Percentiles rank a stretch among this genome's conserved stretches.
phyloP scores from a whole-genome alignment of 257 asterid genomes.

The Oldenlandia corymbosa region DNA sequence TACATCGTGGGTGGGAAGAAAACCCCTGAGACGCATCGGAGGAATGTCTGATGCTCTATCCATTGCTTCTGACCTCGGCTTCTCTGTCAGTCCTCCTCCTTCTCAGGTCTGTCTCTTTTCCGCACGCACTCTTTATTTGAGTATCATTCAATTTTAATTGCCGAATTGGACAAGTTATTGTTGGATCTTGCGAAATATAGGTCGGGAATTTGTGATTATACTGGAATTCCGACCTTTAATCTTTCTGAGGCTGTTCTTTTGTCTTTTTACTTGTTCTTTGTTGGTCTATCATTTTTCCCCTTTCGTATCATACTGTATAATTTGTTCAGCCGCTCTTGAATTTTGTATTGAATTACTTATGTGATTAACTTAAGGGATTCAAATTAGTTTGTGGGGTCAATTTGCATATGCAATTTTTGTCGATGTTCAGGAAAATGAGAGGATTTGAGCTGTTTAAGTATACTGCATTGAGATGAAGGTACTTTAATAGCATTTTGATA shows the following conservation, averaged over 20 bases:
- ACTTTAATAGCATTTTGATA: neutral
- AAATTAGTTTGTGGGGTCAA: neutral
- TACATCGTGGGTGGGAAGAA: slow-evolving; percentile 83
- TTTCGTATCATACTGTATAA: neutral
- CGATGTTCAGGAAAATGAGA: neutral
- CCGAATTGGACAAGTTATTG: neutral
- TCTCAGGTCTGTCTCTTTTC: slow-evolving; percentile 46
- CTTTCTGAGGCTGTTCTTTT: neutral
- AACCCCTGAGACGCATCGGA: slow-evolving; percentile 75
- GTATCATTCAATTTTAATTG: neutral
- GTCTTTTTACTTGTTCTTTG: neutral
- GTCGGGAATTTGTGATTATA: neutral
- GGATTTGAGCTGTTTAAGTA: neutral
- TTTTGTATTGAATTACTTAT: neutral
- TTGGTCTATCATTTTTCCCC: neutral
- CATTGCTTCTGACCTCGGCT: slow-evolving; percentile 87
- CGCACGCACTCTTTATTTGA: neutral
- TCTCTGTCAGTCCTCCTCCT: slow-evolving; percentile 58
- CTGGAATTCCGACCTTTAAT: neutral
- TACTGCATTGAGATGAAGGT: neutral
- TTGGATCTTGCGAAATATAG: neutral
- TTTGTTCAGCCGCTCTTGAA: neutral
- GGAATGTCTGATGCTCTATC: slow-evolving; percentile 97
- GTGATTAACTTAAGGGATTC: neutral
- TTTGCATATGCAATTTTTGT: neutral